Conservation (phyloP, 2,329 filamentous ascomycete genomes). For the Ambrosiella xylebori region DNA sequence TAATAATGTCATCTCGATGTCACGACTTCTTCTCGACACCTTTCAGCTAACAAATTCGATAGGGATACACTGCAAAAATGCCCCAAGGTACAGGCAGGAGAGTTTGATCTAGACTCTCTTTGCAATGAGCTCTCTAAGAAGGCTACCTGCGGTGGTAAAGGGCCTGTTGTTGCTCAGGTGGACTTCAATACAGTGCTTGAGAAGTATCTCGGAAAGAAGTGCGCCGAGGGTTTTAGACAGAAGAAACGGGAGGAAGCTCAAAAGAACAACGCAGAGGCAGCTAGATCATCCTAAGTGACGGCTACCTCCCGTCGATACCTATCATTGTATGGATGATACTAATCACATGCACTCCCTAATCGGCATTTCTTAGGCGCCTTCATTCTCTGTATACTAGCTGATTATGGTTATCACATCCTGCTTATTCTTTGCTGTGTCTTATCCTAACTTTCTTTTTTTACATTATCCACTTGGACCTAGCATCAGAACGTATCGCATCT, state of each 20-base stretch:
- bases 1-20: no score
- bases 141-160: slow-evolving; percentile 81
- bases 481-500: no score
- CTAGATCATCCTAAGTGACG: neutral
- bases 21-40: neutral
- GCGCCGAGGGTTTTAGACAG: slow-evolving; percentile 3
- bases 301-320: no score
- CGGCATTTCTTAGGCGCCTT: no score
- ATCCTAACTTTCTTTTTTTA: no score
- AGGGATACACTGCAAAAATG: slow-evolving; percentile 79
- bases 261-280: neutral
- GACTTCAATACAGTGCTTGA: slow-evolving; percentile 71
- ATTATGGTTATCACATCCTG: no score
- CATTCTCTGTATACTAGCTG: no score
- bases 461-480: no score
- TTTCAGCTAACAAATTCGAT: slow-evolving; percentile 7
- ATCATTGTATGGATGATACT: no score
- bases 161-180: slow-evolving; percentile 73
- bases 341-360: no score
- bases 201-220: slow-evolving; percentile 38
- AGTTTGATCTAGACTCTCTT: slow-evolving; percentile 83
- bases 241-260: neutral
- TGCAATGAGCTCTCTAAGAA: slow-evolving; percentile 90
- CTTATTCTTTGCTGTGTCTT: no score
- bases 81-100: slow-evolving; percentile 72